These are phyloP conservation scores for Panaeolus cyanescens DNA, from an alignment of 768 basidiomycete genomes.

Conservation along the genomic window DNA sequence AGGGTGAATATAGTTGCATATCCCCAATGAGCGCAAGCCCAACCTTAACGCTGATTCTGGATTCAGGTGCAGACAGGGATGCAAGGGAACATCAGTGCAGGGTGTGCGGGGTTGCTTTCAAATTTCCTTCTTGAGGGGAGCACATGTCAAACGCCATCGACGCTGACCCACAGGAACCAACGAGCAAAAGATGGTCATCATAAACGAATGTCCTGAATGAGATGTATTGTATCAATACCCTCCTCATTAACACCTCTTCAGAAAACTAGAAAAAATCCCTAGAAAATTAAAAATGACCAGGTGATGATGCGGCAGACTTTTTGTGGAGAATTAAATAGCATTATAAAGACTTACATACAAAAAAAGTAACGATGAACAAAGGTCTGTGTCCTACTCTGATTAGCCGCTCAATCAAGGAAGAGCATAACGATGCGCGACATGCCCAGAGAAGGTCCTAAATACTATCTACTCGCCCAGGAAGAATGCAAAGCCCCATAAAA, in stretches of 20 bases:
- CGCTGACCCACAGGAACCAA: background rate
- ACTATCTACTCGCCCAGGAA: conserved; percentile 49
- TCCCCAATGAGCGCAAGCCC: background rate
- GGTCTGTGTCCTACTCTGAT: conserved; percentile 67
- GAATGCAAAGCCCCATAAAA: background rate
- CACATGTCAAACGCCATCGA: background rate
- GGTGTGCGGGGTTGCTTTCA: conserved; percentile 14
- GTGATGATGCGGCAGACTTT: background rate
- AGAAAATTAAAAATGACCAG: background rate
- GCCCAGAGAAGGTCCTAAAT: conserved; percentile 58
- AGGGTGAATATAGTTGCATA: background rate
- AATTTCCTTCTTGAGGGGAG: conserved; percentile 16
- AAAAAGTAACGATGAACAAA: background rate
- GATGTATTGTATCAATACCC: background rate
- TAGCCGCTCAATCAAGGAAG: conserved; percentile 58
- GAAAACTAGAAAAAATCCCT: too few relatives aligned
- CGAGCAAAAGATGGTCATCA: too few relatives aligned
- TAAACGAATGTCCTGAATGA: background rate
- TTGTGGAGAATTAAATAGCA: background rate
- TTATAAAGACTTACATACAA: background rate
- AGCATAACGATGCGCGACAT: conserved; percentile 57
- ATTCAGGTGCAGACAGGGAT: background rate
- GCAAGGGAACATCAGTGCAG: background rate
- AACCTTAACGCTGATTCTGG: background rate
- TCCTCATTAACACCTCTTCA: background rate